Evolutionary conservation across 768 basidiomycete genomes (phyloP), one percentile per base, ranked within the genome.

Genomic region (Lactifluus echinatus): DNA sequence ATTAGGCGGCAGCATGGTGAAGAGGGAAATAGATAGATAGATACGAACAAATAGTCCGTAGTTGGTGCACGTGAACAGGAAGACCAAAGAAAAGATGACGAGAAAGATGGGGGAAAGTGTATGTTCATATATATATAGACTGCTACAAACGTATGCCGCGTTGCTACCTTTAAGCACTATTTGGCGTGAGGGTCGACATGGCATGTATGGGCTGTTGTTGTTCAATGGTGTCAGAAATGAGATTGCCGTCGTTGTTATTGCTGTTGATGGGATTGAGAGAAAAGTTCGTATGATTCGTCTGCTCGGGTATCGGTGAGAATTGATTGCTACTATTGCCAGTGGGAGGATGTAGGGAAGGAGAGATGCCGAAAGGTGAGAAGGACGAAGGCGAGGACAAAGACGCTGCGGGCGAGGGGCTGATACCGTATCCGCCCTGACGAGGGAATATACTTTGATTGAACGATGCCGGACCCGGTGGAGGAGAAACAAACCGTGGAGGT

Each of bases 361-460:
- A 69, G 26, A 69, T 68, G 65, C 68, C 71, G 62, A 73, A 72
- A 52, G 71, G 71, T 61, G 70, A 72, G 64, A 72, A 72, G 34
- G 68, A 44, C 56, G 65, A 65, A 26, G 59, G 62, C 42, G 65
- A 62, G 31, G 65, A 56, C 34, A 64, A 37, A 39, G 59, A 58
- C 49, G 48, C 53, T 49, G 61, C 31, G 33, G 67, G 33, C 15
- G 53, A 21, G 8, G 61, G 55, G 63, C 63, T 53, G 62, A 68
- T 48, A 61, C 66, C 64, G 63, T 64, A 50, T 59, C 60, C 56
- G 65, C 64, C 61, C 65, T 68, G 55, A 64, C 57, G 40, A 60
- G 58, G 28, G 58, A 58, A 52, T 49, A 64, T 31, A 59, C 62
- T 36, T 53, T 62, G 40, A 42, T 50, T 50, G 45, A 56, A 58